These are phyloP conservation scores for Naganishia friedmannii DNA, from an alignment of 768 basidiomycete species.

Conservation along the genomic window DNA sequence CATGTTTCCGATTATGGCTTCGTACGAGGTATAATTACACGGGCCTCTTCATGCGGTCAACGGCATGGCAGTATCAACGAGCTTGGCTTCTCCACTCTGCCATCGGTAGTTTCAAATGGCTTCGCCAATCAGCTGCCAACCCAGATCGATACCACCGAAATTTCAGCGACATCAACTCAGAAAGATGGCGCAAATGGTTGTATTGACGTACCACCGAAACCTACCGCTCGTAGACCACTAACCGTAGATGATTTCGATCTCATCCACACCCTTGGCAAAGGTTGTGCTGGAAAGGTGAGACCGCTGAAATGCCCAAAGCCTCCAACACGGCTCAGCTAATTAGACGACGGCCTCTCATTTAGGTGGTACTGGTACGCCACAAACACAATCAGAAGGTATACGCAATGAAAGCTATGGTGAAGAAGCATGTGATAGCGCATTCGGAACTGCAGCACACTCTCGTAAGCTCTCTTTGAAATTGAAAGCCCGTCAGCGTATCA, in stretches of 20 bases:
- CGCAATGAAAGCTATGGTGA: constrained; percentile 96
- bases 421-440: constrained; percentile 91
- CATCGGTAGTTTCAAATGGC: background rate
- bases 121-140: background rate
- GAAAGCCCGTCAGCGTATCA: too few relatives aligned
- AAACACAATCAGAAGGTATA: constrained; percentile 69
- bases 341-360: background rate
- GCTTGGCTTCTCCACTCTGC: background rate
- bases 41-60: too few relatives aligned
- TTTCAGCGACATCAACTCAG: background rate
- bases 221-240: background rate
- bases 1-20: too few relatives aligned
- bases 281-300: constrained; percentile 89
- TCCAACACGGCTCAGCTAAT: background rate
- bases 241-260: constrained; percentile 87
- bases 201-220: background rate
- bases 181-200: background rate
- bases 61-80: background rate
- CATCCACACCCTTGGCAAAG: constrained; percentile 93
- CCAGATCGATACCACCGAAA: background rate
- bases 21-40: too few relatives aligned
- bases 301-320: background rate
- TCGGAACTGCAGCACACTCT: constrained; percentile 94
- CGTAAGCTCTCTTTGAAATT: constrained; percentile 18
- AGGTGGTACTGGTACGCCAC: constrained; percentile 74